Conservation (phyloP, 306 rosid species). For the Malus asiatica region DNA sequence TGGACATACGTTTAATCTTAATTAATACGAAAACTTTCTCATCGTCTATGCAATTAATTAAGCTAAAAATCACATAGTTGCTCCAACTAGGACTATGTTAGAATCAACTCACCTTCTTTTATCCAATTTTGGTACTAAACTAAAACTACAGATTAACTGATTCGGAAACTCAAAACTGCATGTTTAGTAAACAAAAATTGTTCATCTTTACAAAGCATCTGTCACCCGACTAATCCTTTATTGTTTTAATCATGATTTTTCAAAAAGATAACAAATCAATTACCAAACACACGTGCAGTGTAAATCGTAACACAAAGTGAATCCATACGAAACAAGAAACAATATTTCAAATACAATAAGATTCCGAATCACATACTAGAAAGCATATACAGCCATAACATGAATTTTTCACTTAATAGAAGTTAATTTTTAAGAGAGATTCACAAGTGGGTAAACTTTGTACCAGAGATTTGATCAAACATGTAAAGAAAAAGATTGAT, state of each 20-base stretch:
- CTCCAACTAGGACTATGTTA: background rate
- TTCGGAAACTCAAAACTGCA: constrained; percentile 6
- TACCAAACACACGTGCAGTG: constrained; percentile 10
- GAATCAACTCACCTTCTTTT: background rate
- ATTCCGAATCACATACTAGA: constrained; percentile 4
- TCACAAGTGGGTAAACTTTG: too few species aligned
- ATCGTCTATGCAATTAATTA: too few species aligned
- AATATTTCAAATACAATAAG: background rate
- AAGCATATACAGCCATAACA: background rate
- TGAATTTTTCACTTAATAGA: background rate
- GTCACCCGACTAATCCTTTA: background rate
- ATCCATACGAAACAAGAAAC: background rate
- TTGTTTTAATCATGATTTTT: background rate
- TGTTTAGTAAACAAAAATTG: background rate
- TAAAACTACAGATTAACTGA: background rate
- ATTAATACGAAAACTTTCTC: too few species aligned
- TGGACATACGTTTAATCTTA: too few species aligned
- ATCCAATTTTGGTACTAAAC: background rate
- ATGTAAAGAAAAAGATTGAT: background rate
- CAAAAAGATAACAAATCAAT: constrained; percentile 13
- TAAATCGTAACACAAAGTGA: constrained; percentile 10
- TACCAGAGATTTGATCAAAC: background rate
- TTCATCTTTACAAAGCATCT: background rate
- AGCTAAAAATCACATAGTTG: background rate
- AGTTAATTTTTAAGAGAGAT: too few species aligned